Evolutionary conservation across 768 basidiomycete genomes (phyloP).

Genomic region (Boletus sensibilis): DNA sequence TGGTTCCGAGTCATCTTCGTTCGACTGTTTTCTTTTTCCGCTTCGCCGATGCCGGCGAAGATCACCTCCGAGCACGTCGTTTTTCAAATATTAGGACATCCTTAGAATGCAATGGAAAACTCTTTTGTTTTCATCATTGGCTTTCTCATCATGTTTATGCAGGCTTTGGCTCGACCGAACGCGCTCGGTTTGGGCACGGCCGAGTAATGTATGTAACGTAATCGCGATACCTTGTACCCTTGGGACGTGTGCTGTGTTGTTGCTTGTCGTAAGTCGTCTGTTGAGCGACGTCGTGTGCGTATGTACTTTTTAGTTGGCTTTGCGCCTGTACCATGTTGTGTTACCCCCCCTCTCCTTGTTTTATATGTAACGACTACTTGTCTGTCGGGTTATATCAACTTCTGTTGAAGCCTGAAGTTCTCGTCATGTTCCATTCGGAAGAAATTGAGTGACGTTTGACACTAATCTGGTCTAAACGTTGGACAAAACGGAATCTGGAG

Average conservation of each 20-base stretch:
- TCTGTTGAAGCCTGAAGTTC: too few relatives aligned
- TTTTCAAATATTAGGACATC: conserved; percentile 8
- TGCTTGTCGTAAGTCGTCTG: not conserved
- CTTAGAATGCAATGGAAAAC: conserved; percentile 17
- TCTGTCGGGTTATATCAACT: too few relatives aligned
- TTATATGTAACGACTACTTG: conserved; percentile 13
- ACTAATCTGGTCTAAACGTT: too few relatives aligned
- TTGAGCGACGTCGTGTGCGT: conserved; percentile 5
- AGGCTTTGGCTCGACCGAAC: conserved; percentile 3
- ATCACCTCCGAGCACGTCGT: not conserved
- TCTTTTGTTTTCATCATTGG: not conserved
- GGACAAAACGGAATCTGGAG: too few relatives aligned
- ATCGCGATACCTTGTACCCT: conserved; percentile 24
- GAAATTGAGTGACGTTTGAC: not conserved
- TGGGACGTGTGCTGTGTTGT: not conserved
- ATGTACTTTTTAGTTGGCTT: not conserved
- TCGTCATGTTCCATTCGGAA: not conserved
- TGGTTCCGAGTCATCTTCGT: not conserved
- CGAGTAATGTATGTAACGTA: conserved; percentile 21
- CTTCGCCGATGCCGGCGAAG: not conserved
- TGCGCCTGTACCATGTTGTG: conserved; percentile 14
- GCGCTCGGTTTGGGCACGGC: conserved; percentile 1
- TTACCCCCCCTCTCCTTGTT: conserved; percentile 8
- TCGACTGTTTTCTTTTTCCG: not conserved
- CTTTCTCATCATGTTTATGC: conserved; percentile 9